Conservation (phyloP, 2,329 filamentous ascomycete genomes). For the Talaromyces funiculosus region DNA sequence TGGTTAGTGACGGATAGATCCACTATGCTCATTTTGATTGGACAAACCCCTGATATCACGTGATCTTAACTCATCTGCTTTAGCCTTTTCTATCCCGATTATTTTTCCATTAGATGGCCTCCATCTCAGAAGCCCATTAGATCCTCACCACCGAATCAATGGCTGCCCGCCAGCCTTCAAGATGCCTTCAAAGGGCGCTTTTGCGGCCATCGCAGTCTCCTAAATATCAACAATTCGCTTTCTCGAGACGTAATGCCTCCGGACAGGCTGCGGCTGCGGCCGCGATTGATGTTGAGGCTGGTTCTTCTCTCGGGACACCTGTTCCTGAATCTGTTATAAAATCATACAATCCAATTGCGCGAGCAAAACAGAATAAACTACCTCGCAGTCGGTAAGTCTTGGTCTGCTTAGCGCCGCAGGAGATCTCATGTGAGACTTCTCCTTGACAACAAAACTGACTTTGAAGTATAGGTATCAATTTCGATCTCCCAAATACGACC, state of each 20-base stretch:
- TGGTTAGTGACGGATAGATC: neutral
- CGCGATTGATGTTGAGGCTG: slow-evolving; percentile 43
- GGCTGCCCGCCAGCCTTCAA: slow-evolving; percentile 37
- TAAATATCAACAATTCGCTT: slow-evolving; percentile 26
- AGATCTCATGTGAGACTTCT: neutral
- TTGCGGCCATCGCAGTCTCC: slow-evolving; percentile 29
- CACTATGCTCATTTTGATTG: neutral
- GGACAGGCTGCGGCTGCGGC: slow-evolving; percentile 34
- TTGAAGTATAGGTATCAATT: slow-evolving; percentile 71
- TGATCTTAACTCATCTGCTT: neutral
- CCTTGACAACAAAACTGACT: neutral
- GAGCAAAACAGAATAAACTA: slow-evolving; percentile 38
- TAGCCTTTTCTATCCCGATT: slow-evolving; percentile 1
- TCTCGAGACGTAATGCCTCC: slow-evolving; percentile 44
- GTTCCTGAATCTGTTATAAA: slow-evolving; percentile 38
- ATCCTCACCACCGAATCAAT: slow-evolving; percentile 19
- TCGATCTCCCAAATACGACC: slow-evolving; percentile 88
- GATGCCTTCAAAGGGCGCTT: slow-evolving; percentile 35
- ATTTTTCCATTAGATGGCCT: neutral
- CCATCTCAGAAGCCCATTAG: neutral
- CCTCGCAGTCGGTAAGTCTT: slow-evolving; percentile 50
- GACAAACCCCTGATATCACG: neutral
- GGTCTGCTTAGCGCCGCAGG: neutral
- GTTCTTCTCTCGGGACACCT: slow-evolving; percentile 39
- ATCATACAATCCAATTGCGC: slow-evolving; percentile 47